Conservation (phyloP, 1,284 basidiomycete genomes). For the Megacollybia platyphylla region DNA sequence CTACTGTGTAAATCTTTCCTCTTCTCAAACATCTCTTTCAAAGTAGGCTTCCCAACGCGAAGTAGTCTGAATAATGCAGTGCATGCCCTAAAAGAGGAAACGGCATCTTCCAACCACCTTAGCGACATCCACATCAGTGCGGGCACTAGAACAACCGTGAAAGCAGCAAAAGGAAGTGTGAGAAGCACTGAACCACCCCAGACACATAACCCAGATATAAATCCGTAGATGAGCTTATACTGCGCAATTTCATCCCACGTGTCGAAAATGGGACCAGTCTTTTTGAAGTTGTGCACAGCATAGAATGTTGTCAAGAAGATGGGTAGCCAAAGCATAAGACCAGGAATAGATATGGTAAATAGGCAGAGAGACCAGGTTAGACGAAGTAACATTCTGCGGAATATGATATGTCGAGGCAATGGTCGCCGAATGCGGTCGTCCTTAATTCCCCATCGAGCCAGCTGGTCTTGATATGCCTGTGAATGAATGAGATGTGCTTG, state of each 20-base stretch:
- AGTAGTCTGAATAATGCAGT: constrained; percentile 50
- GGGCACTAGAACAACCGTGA: constrained; percentile 51
- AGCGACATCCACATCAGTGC: constrained; percentile 77
- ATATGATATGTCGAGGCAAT: constrained; percentile 38
- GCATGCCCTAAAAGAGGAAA: constrained; percentile 66
- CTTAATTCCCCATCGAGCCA: constrained; percentile 56
- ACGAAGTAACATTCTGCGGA: constrained; percentile 54
- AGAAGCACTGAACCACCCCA: constrained; percentile 40
- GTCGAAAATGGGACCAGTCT: constrained; percentile 67
- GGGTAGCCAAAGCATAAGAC: constrained; percentile 70
- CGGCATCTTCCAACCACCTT: constrained; percentile 76
- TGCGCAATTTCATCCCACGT: constrained; percentile 83
- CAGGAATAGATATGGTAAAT: constrained; percentile 62
- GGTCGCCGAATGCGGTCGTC: constrained; percentile 70
- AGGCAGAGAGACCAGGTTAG: constrained; percentile 53
- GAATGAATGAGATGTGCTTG: constrained; percentile 2
- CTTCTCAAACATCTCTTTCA: constrained; percentile 37
- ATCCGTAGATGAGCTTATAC: constrained; percentile 75
- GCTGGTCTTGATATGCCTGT: constrained; percentile 62
- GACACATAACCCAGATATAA: constrained; percentile 56
- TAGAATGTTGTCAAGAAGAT: constrained; percentile 57
- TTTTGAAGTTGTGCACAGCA: constrained; percentile 58
- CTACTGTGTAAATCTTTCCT: constrained; percentile 46
- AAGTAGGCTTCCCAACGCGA: constrained; percentile 40
- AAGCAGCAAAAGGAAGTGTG: constrained; percentile 45